Evolutionary conservation across 2,329 filamentous ascomycete species (phyloP), one percentile per base, ranked within the genome.

Genomic region (Paradendryphiella salina): DNA sequence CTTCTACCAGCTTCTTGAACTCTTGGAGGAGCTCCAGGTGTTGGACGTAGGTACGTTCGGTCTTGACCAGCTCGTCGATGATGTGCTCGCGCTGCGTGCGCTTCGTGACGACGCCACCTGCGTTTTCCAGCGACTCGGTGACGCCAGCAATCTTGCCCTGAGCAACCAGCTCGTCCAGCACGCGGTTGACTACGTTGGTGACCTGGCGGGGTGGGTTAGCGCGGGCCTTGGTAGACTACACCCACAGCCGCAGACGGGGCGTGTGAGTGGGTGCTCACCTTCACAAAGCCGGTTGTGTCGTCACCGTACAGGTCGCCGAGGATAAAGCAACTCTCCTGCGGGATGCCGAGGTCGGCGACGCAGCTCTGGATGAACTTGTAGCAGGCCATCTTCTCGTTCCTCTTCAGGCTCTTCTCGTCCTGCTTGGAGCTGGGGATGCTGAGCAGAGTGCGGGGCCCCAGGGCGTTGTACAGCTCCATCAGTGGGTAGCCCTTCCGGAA

Each of bases 281-380:
- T 97, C 61, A 96, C 91, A 71, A 99, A 97, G 3, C 94, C 94
- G 36, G 90, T 96, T 1, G 94, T 99, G 73, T 96, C 95, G 64
- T 92, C 90, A 46, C 90, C 90, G 74, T 94, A 92, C 37, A 97
- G 78, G 74, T 99, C 93, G 50, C 85, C 89, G 63, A 99, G 88
- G 64, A 96, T 88, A 73, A 97, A 97, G 67, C 90, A 92, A 55
- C 96, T 90, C 39, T 87, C 82, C 4, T 89, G 80, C 2, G 88
- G 83, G 45, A 96, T 88, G 48, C 86, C 84, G 42, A 97, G 80
- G 44, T 96, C 88, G 61, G 86, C 85, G 67, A 95, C 81, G 72
- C 92, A 96, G 18, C 90, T 91, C 71, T 95, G 86, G 52, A 96
- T 83, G 70, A 99, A 97, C 67, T 91, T 91, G 78, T 96, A 95